A percentile compares a stretch with the other conserved stretches of the same genome.
These are phyloP conservation scores for Alternaria gansuensis DNA, from an alignment of 2,329 filamentous ascomycete genomes.

Conservation along the genomic window DNA sequence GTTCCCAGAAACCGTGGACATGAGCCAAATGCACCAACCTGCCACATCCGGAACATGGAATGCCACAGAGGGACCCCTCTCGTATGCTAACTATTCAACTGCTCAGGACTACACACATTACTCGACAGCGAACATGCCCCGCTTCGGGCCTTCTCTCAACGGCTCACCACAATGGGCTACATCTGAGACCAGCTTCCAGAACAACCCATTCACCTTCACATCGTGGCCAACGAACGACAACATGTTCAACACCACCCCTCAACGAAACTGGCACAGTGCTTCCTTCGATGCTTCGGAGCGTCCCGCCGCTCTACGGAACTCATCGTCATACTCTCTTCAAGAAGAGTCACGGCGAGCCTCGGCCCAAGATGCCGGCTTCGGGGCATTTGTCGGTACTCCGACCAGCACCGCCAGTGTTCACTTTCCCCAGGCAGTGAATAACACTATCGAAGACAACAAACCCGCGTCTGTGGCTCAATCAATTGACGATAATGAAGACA, in stretches of 20 bases:
- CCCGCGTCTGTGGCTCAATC: slow-evolving; percentile 38
- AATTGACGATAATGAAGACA: slow-evolving; percentile 43
- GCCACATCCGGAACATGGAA: slow-evolving; percentile 44
- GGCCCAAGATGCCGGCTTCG: slow-evolving; percentile 36
- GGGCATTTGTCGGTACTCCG: slow-evolving; percentile 45
- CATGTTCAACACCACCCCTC: slow-evolving; percentile 37
- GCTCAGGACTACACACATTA: slow-evolving; percentile 49
- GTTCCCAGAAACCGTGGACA: slow-evolving; percentile 46
- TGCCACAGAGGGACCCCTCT: slow-evolving; percentile 41
- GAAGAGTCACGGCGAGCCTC: slow-evolving; percentile 38
- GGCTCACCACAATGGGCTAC: slow-evolving; percentile 38
- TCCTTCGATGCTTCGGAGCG: slow-evolving; percentile 35
- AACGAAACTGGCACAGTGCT: slow-evolving; percentile 36
- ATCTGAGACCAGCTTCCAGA: slow-evolving; percentile 40
- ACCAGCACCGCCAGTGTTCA: slow-evolving; percentile 42
- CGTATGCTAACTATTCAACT: slow-evolving; percentile 52
- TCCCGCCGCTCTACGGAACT: slow-evolving; percentile 33
- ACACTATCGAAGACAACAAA: slow-evolving; percentile 41
- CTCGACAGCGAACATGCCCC: slow-evolving; percentile 36
- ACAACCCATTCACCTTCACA: slow-evolving; percentile 39
- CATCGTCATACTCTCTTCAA: slow-evolving; percentile 41
- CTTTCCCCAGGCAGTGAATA: slow-evolving; percentile 34
- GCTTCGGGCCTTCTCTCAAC: slow-evolving; percentile 35
- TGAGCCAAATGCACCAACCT: slow-evolving; percentile 48
- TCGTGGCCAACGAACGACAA: slow-evolving; percentile 35